Conservation (phyloP, 495 filamentous ascomycete genomes). For the Apodospora peruviana region DNA sequence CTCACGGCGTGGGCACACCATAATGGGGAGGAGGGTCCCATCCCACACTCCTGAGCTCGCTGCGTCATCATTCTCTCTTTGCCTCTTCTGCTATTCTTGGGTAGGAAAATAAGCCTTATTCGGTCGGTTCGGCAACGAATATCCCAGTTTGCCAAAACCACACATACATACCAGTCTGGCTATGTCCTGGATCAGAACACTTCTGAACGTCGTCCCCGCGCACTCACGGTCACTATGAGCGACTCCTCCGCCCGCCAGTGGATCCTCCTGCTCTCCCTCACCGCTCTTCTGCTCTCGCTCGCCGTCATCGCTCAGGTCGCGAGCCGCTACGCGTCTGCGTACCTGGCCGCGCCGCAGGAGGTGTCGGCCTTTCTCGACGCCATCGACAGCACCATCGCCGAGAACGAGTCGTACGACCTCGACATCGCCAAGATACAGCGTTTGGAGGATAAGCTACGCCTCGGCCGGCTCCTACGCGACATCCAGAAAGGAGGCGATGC, state of each 20-base stretch:
- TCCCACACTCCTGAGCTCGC: too few species aligned
- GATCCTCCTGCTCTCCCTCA: conserved; percentile 40
- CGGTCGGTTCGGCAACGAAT: too few species aligned
- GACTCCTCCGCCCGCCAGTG: conserved; percentile 36
- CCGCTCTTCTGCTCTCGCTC: conserved; percentile 42
- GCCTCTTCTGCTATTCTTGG: too few species aligned
- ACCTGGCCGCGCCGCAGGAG: conserved; percentile 43
- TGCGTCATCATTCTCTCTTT: neutral
- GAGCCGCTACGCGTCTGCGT: conserved; percentile 38
- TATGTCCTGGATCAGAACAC: conserved; percentile 1
- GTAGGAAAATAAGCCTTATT: too few species aligned
- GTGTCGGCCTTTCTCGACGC: conserved; percentile 44
- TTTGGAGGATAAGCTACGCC: conserved; percentile 47
- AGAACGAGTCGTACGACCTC: conserved; percentile 51
- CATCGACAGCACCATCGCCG: conserved; percentile 42
- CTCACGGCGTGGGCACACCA: neutral
- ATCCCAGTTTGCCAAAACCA: too few species aligned
- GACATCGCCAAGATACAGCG: conserved; percentile 44
- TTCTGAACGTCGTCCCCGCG: too few species aligned
- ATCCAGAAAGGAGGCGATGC: conserved; percentile 53
- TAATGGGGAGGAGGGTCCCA: neutral
- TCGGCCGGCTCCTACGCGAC: conserved; percentile 44
- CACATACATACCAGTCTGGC: too few species aligned
- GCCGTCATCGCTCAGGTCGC: conserved; percentile 36
- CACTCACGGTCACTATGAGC: conserved; percentile 32